Conservation (phyloP, 139 green algal genomes). For the Tetraselmis striata region DNA sequence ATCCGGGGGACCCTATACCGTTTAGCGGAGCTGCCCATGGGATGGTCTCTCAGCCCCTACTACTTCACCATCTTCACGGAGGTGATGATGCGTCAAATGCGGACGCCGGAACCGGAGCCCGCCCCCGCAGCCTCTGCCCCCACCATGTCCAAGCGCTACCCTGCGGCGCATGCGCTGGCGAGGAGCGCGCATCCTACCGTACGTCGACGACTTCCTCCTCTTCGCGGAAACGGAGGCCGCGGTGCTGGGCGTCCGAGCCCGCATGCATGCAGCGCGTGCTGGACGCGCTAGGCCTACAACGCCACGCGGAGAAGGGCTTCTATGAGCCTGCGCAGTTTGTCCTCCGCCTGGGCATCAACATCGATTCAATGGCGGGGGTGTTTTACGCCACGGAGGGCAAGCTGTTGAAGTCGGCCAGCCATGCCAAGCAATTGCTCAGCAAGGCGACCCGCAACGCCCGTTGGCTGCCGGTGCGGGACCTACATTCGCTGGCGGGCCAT, state of each 20-base stretch:
- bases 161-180: background rate
- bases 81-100: background rate
- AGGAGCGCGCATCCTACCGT: background rate
- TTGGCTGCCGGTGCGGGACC: background rate
- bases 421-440: background rate
- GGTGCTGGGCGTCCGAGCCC: background rate
- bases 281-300: background rate
- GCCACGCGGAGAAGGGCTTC: background rate
- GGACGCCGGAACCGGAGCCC: background rate
- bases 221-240: background rate
- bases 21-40: background rate
- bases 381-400: background rate
- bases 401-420: background rate
- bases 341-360: background rate
- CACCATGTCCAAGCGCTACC: background rate
- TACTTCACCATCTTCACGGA: background rate
- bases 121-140: background rate
- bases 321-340: background rate
- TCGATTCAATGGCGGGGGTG: background rate
- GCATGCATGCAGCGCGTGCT: background rate
- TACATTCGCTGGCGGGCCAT: background rate
- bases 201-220: background rate
- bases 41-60: background rate
- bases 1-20: background rate
- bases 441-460: background rate